Percentiles rank a stretch among this genome's conserved stretches.
Conservation (phyloP, 192 early-diverging fungal genomes). For the Jimgerdemannia lactiflua region DNA sequence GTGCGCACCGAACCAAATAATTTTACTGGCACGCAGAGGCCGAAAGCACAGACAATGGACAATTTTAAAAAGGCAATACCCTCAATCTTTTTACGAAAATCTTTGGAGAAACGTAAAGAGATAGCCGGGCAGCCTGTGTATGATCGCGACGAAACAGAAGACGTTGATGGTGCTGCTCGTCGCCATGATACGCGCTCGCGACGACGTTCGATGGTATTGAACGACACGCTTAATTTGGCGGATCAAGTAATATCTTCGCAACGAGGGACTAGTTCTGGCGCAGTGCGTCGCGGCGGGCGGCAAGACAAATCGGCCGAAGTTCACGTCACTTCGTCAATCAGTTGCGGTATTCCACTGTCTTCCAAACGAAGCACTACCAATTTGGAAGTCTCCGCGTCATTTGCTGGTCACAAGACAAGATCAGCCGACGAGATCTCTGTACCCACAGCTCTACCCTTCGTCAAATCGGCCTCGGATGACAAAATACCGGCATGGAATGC, state of each 20-base stretch:
- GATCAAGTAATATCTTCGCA: not conserved
- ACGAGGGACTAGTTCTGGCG: not conserved
- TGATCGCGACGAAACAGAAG: not conserved
- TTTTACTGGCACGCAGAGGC: not conserved
- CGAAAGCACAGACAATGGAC: not conserved
- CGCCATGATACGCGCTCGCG: not conserved
- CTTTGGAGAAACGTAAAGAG: not conserved
- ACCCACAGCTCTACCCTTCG: too few relatives aligned
- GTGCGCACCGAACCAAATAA: not conserved
- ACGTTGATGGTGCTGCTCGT: not conserved
- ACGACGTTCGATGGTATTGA: not conserved
- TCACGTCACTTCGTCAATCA: not conserved
- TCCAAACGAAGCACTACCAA: not conserved
- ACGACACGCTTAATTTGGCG: not conserved
- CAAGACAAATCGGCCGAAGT: not conserved
- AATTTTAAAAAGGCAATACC: not conserved
- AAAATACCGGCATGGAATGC: too few relatives aligned
- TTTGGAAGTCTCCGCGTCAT: not conserved
- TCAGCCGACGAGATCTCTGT: not conserved
- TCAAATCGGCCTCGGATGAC: too few relatives aligned
- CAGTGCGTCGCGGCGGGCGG: too few relatives aligned
- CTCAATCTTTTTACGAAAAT: not conserved
- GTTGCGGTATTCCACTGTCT: not conserved
- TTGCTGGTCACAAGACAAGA: not conserved
- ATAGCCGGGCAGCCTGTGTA: not conserved